Percentiles rank a stretch among this genome's conserved stretches.
Conservation (phyloP, 495 filamentous ascomycete genomes). For the Tuber borchii region DNA sequence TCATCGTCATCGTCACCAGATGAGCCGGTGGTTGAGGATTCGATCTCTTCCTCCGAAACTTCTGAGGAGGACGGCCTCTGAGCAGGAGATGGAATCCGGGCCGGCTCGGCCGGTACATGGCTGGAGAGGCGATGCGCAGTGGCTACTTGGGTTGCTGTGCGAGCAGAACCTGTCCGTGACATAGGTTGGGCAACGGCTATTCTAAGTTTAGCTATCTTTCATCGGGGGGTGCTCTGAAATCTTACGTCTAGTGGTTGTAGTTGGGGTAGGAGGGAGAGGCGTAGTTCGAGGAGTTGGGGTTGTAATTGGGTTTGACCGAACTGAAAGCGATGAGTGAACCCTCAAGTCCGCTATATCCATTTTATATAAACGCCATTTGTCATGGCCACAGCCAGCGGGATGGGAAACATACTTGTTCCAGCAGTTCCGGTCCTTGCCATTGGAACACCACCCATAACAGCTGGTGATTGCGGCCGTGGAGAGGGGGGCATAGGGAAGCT, state of each 20-base stretch:
- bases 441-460: constrained; percentile 51
- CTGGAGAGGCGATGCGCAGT: constrained; percentile 21
- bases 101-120: constrained; percentile 38
- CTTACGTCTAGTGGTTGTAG: constrained; percentile 24
- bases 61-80: constrained; percentile 26
- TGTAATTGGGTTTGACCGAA: constrained; percentile 49
- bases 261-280: constrained; percentile 21
- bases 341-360: constrained; percentile 46
- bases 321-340: constrained; percentile 56
- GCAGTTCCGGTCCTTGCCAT: constrained; percentile 56
- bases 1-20: constrained; percentile 33
- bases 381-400: neutral
- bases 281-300: constrained; percentile 21
- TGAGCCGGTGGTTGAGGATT: constrained; percentile 48
- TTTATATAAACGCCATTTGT: constrained; percentile 24
- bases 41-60: constrained; percentile 34
- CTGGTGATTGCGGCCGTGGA: constrained; percentile 47
- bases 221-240: neutral
- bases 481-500: constrained; percentile 49
- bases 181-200: constrained; percentile 36
- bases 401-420: constrained; percentile 44
- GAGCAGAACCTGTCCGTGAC: constrained; percentile 36
- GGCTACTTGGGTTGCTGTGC: constrained; percentile 13
- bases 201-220: constrained; percentile 12
- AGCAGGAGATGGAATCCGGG: constrained; percentile 33